phyloP scores from a whole-genome alignment of 2,329 filamentous ascomycete species.

The Diaporthe australafricana region DNA sequence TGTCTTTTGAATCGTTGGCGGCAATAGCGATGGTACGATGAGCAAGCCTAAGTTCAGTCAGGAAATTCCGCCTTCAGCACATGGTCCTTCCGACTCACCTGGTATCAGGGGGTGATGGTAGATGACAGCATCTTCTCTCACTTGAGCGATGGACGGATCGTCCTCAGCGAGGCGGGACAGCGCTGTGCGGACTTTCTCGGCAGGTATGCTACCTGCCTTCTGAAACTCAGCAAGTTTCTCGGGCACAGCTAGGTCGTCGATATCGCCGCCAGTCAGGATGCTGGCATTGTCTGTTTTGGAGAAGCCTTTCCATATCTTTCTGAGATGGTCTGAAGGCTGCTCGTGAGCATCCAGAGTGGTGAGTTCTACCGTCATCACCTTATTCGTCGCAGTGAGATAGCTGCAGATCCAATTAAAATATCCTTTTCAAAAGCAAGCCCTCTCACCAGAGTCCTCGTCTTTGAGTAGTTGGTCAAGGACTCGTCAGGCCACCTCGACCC shows the following conservation, averaged over 20 bases:
- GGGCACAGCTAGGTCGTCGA: slow-evolving; percentile 62
- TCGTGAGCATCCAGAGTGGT: slow-evolving; percentile 78
- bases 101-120: slow-evolving; percentile 76
- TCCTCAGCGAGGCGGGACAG: slow-evolving; percentile 55
- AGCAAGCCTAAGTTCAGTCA: slow-evolving; percentile 72
- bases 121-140: slow-evolving; percentile 58
- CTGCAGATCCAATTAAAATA: not conserved
- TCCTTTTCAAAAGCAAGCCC: not conserved
- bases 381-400: not conserved
- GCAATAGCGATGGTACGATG: slow-evolving; percentile 80
- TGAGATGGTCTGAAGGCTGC: slow-evolving; percentile 78
- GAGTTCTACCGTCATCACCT: slow-evolving; percentile 55
- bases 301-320: slow-evolving; percentile 80
- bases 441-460: too few relatives aligned
- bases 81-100: slow-evolving; percentile 61
- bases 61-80: not conserved
- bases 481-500: not conserved
- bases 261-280: slow-evolving; percentile 64
- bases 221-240: slow-evolving; percentile 58
- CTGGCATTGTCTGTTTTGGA: slow-evolving; percentile 68
- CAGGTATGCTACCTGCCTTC: slow-evolving; percentile 56
- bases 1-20: slow-evolving; percentile 73
- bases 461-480: not conserved
- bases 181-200: slow-evolving; percentile 54
- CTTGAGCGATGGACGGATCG: slow-evolving; percentile 44